Evolutionary conservation across 106 monocot species (phyloP), one percentile per base, ranked within the genome.

Genomic region (Agapanthus africanus): DNA sequence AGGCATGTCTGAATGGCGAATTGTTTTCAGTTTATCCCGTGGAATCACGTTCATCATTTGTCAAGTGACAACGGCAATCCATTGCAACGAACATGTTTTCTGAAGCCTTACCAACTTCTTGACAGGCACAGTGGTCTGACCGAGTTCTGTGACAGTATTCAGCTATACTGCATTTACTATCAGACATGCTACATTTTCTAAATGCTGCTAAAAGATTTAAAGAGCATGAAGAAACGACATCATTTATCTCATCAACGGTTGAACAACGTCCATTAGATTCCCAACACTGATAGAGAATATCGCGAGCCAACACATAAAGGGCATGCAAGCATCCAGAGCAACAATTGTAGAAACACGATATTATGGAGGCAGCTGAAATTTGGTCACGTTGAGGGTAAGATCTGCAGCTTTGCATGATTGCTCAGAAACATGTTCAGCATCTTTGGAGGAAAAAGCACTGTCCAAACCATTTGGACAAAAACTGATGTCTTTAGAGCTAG

Each of bases 241-340:
- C 84, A 70, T 95, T 83, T 32, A 88, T 57, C 32, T 95, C 88
- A 54, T 91, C 95, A 14, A 88, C 41, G 42, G 69, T 77, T 40
- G 74, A 80, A 64, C 44, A 70, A 37, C 62, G 34, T 13, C 67
- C 75, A 76, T 40, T 71, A 33, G 84, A 71, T 54, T 80, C 73
- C 81, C 74, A 86, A 65, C 50, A 70, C 41, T 71, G 56, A 14
- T 47, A 75, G 16, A 91, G 44, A 44, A 79, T 77, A 31, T 72
- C 70, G 37, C 28, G 85, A 74, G 72, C 72, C 69, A 80, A 51
- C 39, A 52, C 27, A 74, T 79, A 74, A 25, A 91, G 6, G 27
- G 39, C 54, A 64, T 80, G 68, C 70, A 84, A 66, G 67, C 95
- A 95, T 19, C 54, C 61, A 46, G 66, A 59, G 74, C 95, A 95